A percentile compares a stretch with the other conserved stretches of the same genome.
These are phyloP conservation scores for Neoarthrinium moseri DNA, from an alignment of 2,329 filamentous ascomycete genomes.

Conservation along the genomic window DNA sequence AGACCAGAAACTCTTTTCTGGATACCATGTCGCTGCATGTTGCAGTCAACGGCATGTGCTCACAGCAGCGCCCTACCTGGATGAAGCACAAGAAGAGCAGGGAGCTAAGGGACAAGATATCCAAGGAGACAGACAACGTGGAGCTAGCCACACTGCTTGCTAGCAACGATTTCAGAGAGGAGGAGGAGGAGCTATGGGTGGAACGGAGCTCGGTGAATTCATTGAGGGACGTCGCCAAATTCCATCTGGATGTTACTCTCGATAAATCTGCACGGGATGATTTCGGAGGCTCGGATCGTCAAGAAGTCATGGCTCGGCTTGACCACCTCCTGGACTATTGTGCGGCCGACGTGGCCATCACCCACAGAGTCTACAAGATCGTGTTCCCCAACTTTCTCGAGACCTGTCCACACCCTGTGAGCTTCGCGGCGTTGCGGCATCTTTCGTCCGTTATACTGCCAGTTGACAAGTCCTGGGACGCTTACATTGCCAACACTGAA, in stretches of 20 bases:
- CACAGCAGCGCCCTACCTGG: slow-evolving; percentile 92
- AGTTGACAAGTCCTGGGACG: slow-evolving; percentile 82
- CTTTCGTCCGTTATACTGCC: slow-evolving; percentile 92
- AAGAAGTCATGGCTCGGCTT: slow-evolving; percentile 67
- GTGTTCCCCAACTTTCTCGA: slow-evolving; percentile 88
- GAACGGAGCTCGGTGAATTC: slow-evolving; percentile 94
- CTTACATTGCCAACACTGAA: slow-evolving; percentile 82
- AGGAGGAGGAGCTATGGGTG: slow-evolving; percentile 95
- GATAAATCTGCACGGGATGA: slow-evolving; percentile 86
- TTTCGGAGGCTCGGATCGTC: slow-evolving; percentile 78
- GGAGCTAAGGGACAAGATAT: slow-evolving; percentile 78
- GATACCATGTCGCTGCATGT: slow-evolving; percentile 99
- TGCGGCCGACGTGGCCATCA: slow-evolving; percentile 89
- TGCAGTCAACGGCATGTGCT: slow-evolving; percentile 98
- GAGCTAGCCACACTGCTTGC: slow-evolving; percentile 72
- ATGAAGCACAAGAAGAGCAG: slow-evolving; percentile 93
- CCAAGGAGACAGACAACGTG: slow-evolving; percentile 66
- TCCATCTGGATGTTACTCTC: slow-evolving; percentile 87
- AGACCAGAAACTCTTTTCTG: slow-evolving; percentile 82
- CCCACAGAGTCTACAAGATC: slow-evolving; percentile 89
- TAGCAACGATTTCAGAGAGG: slow-evolving; percentile 65
- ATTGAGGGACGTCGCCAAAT: slow-evolving; percentile 90
- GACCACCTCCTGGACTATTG: slow-evolving; percentile 91
- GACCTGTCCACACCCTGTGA: slow-evolving; percentile 93
- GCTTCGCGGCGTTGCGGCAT: slow-evolving; percentile 90